Evolutionary conservation across 306 rosid genomes (phyloP).

Genomic region (Parietaria judaica): DNA sequence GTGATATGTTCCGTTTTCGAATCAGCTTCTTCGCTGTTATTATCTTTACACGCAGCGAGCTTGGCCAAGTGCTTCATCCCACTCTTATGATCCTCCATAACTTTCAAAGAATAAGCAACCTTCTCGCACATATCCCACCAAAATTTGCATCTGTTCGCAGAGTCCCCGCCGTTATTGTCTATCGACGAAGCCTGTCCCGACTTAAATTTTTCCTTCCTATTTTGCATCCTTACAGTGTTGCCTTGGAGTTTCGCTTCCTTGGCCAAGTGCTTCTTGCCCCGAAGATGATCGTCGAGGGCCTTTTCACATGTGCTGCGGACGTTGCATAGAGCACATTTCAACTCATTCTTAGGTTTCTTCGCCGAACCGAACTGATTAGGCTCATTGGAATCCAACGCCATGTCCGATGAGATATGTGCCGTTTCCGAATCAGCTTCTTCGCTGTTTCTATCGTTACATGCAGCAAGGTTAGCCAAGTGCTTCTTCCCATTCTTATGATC

Average conservation of each 20-base stretch:
- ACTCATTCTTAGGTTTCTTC: conserved; percentile 40
- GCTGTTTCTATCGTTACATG: neutral
- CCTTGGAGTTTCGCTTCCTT: conserved; percentile 24
- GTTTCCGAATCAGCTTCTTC: neutral
- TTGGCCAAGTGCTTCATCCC: conserved; percentile 38
- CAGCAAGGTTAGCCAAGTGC: conserved; percentile 21
- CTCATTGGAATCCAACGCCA: conserved; percentile 5
- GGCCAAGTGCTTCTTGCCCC: conserved; percentile 63
- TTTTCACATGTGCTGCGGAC: conserved; percentile 30
- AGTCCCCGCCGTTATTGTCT: too few relatives aligned
- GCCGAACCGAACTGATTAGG: conserved; percentile 17
- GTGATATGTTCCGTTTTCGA: too few relatives aligned
- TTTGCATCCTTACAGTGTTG: neutral
- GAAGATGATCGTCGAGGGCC: conserved; percentile 36
- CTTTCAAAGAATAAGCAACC: neutral
- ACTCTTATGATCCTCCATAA: conserved; percentile 31
- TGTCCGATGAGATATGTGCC: neutral
- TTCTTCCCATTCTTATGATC: conserved; percentile 37
- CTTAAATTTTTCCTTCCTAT: conserved; percentile 3
- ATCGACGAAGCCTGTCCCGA: neutral
- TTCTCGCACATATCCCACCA: conserved; percentile 40
- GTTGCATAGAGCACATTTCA: conserved; percentile 56
- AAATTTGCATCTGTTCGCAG: conserved; percentile 1
- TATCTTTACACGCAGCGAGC: neutral
- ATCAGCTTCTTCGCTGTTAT: neutral